These are phyloP conservation scores for Caloboletus firmus DNA, from an alignment of 1,284 basidiomycete genomes.

Conservation along the genomic window DNA sequence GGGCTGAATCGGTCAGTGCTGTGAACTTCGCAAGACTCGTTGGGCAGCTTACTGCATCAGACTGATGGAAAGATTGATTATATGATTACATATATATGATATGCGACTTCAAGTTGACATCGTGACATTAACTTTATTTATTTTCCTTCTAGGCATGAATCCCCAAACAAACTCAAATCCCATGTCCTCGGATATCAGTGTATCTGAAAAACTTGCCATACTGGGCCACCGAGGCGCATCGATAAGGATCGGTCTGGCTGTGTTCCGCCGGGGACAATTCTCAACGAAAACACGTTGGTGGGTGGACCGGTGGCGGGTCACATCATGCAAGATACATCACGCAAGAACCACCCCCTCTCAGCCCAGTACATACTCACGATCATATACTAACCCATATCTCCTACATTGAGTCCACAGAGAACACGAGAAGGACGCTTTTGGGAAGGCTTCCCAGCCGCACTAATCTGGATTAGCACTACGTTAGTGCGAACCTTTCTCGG, in stretches of 20 bases:
- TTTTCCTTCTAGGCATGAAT: conserved; percentile 10
- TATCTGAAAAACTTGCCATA: conserved; percentile 7
- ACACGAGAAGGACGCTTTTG: conserved; percentile 4
- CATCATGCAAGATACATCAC: conserved; percentile 18
- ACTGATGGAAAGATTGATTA: conserved; percentile 7
- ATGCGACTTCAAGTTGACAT: conserved; percentile 17
- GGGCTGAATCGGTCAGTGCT: conserved; percentile 13
- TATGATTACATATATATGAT: conserved; percentile 9
- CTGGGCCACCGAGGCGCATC: conserved; percentile 27
- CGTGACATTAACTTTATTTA: conserved; percentile 19
- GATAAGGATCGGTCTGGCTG: conserved; percentile 28
- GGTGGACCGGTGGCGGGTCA: conserved; percentile 15
- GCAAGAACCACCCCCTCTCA: conserved; percentile 13
- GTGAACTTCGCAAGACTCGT: conserved; percentile 1
- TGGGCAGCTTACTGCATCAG: conserved; percentile 12
- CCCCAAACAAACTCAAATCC: conserved; percentile 7
- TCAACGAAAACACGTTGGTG: conserved; percentile 7
- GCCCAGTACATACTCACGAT: conserved; percentile 17
- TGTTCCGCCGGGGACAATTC: conserved; percentile 11
- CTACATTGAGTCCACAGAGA: conserved; percentile 9
- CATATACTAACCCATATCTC: conserved; percentile 20
- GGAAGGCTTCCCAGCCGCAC: conserved; percentile 27
- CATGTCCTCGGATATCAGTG: conserved; percentile 27
- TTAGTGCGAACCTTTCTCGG: conserved; percentile 29
- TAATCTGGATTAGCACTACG: conserved; percentile 24